phyloP scores from a whole-genome alignment of 345 rosid species.

The Populus deltoides region DNA sequence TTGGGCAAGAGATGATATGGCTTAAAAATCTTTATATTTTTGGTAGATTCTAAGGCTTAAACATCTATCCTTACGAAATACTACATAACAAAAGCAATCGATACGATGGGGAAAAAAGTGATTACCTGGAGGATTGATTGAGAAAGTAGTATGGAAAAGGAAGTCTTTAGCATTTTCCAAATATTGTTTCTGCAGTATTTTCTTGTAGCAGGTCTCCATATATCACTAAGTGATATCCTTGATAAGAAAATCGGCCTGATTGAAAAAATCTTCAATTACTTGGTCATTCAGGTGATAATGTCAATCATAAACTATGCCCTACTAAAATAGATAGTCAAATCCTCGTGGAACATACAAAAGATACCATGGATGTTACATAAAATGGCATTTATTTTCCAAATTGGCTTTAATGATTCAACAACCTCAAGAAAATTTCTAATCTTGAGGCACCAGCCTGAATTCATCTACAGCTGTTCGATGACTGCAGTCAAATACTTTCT shows the following conservation, averaged over 20 bases:
- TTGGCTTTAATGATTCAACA: neutral
- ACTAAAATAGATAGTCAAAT: too few species aligned
- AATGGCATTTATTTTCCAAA: constrained; percentile 1
- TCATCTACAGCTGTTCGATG: too few species aligned
- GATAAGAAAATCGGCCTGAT: constrained; percentile 79
- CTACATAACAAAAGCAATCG: constrained; percentile 12
- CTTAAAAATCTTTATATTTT: neutral
- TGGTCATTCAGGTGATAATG: too few species aligned
- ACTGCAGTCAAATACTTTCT: too few species aligned
- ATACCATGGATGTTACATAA: constrained; percentile 3
- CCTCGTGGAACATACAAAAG: too few species aligned
- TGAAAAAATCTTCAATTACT: too few species aligned
- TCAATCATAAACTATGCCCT: too few species aligned
- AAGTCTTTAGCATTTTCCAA: constrained; percentile 76
- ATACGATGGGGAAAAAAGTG: neutral
- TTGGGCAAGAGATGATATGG: constrained; percentile 5
- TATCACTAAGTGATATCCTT: constrained; percentile 86
- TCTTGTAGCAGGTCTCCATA: constrained; percentile 87
- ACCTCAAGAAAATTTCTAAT: neutral
- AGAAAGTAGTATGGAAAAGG: constrained; percentile 83
- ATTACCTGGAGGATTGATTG: constrained; percentile 79
- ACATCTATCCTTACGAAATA: neutral
- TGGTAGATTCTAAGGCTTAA: neutral
- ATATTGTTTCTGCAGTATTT: constrained; percentile 58
- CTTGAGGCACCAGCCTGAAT: neutral